A percentile compares a stretch with the other conserved stretches of the same genome.
phyloP scores from a whole-genome alignment of 352 stramenopile genomes.

The Globisporangium radiosum region DNA sequence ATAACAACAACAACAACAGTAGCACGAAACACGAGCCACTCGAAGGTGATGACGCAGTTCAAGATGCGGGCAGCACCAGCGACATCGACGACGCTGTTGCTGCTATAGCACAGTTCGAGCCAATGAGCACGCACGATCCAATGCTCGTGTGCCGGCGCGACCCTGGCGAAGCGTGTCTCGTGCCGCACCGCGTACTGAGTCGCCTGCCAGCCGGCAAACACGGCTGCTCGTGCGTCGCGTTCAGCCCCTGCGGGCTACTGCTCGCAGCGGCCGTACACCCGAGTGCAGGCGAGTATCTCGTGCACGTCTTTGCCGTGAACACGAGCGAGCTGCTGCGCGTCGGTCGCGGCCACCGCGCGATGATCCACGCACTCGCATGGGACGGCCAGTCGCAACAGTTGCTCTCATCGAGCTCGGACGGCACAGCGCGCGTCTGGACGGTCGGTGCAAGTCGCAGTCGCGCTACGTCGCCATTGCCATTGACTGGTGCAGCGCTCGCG shows the following conservation, averaged over 20 bases:
- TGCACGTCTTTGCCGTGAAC: constrained; percentile 43
- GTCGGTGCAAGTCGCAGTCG: constrained; percentile 7
- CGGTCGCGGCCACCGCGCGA: constrained; percentile 35
- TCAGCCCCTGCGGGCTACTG: constrained; percentile 51
- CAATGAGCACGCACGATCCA: constrained; percentile 11
- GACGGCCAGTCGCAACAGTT: constrained; percentile 17
- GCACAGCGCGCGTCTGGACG: constrained; percentile 37
- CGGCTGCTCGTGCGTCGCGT: constrained; percentile 50
- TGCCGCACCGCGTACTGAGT: constrained; percentile 48
- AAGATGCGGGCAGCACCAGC: background rate
- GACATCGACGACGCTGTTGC: background rate
- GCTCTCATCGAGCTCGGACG: constrained; percentile 55
- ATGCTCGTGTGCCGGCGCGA: constrained; percentile 29
- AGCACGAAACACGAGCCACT: background rate
- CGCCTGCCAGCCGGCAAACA: constrained; percentile 44
- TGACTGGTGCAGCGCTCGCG: background rate
- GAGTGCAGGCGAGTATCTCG: constrained; percentile 27
- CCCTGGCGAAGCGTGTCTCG: constrained; percentile 35
- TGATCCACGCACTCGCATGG: constrained; percentile 67
- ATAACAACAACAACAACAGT: background rate
- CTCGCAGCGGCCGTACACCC: constrained; percentile 38
- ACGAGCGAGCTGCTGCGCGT: constrained; percentile 26
- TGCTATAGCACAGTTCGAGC: background rate
- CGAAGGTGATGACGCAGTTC: background rate
- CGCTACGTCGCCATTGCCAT: too few species aligned